Conservation (phyloP, 2,329 filamentous ascomycete genomes). For the Cephalotrichum gorgonifer region DNA sequence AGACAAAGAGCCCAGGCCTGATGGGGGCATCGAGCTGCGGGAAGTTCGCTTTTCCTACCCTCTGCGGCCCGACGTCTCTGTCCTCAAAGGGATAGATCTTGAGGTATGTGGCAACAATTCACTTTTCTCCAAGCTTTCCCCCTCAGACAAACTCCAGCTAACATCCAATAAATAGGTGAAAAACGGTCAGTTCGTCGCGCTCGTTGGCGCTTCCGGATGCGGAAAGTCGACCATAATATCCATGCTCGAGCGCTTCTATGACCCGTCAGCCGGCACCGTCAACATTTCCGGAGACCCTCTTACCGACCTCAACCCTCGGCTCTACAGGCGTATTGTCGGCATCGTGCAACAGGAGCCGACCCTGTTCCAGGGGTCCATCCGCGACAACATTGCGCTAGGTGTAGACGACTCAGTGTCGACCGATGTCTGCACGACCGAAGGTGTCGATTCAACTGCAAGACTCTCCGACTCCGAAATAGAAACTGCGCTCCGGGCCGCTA, state of each 20-base stretch:
- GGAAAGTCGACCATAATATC: constrained; percentile 52
- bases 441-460: neutral
- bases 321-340: constrained; percentile 22
- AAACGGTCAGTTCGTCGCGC: constrained; percentile 38
- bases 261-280: constrained; percentile 20
- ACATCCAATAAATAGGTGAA: constrained; percentile 22
- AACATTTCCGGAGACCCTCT: constrained; percentile 18
- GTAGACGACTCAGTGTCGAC: constrained; percentile 17
- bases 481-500: constrained; percentile 41
- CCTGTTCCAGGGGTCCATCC: constrained; percentile 39
- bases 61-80: constrained; percentile 20
- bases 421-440: too few relatives aligned
- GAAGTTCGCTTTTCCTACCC: constrained; percentile 50
- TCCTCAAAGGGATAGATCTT: constrained; percentile 28
- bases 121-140: too few relatives aligned
- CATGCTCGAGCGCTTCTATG: constrained; percentile 34
- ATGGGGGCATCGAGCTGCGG: constrained; percentile 28
- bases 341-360: constrained; percentile 31
- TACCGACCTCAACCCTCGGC: constrained; percentile 16
- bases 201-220: constrained; percentile 48
- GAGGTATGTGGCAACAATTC: constrained; percentile 38
- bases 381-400: constrained; percentile 45
- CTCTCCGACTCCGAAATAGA: constrained; percentile 27
- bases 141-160: neutral
- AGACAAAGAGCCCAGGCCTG: constrained; percentile 16